Evolutionary conservation across 2,329 filamentous ascomycete genomes (phyloP).

Genomic region (Chlorencoelia australis): DNA sequence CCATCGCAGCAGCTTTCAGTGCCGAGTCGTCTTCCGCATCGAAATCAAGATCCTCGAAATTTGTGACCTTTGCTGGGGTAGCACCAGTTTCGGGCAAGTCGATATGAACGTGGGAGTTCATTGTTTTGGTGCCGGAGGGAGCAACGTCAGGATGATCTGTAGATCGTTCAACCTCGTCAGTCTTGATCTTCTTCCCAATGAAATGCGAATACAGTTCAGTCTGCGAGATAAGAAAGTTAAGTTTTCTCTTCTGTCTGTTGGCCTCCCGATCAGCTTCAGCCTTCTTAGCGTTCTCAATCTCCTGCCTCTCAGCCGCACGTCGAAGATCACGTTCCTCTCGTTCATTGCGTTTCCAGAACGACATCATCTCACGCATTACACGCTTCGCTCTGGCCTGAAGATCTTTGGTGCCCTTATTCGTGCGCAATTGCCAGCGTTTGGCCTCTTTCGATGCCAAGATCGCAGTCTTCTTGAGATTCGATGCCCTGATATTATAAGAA

Average conservation of each 20-base stretch:
- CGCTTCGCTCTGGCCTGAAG: conserved; percentile 93
- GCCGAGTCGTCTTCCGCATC: conserved; percentile 85
- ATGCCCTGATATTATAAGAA: conserved; percentile 76
- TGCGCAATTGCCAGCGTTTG: conserved; percentile 91
- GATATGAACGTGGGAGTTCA: conserved; percentile 24
- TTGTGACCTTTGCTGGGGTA: conserved; percentile 65
- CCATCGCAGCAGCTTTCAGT: conserved; percentile 75
- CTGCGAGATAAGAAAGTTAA: conserved; percentile 98
- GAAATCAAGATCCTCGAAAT: conserved; percentile 91
- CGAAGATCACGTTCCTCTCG: conserved; percentile 91
- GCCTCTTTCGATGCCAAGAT: conserved; percentile 96
- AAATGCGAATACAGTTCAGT: conserved; percentile 99
- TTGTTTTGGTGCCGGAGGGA: conserved; percentile 34
- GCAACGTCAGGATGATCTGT: conserved; percentile 71
- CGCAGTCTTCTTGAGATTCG: conserved; percentile 96
- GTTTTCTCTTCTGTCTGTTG: conserved; percentile 93
- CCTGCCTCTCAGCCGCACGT: conserved; percentile 88
- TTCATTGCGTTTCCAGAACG: conserved; percentile 98
- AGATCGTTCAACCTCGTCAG: conserved; percentile 83
- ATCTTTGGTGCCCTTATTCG: conserved; percentile 98
- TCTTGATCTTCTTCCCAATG: conserved; percentile 98
- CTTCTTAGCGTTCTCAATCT: conserved; percentile 92
- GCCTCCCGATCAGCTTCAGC: conserved; percentile 96
- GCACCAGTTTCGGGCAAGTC: conserved; percentile 44
- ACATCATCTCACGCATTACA: conserved; percentile 99